Percentiles rank a stretch among this genome's conserved stretches.
Evolutionary conservation across 106 monocot genomes (phyloP).

Genomic region (Apostasia ramifera): DNA sequence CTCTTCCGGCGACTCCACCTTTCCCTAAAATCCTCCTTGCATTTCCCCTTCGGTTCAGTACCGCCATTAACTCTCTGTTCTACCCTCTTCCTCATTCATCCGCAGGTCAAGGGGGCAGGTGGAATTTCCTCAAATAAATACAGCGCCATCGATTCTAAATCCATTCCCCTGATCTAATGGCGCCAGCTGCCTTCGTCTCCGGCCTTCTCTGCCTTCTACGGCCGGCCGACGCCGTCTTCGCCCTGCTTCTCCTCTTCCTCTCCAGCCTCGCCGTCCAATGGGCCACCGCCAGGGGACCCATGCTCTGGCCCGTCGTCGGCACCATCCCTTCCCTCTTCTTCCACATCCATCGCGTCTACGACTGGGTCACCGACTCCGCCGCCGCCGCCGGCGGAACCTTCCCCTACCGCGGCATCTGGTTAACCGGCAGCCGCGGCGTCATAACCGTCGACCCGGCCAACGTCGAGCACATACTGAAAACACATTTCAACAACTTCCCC

Average conservation of each 20-base stretch:
- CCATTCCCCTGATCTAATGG: no score
- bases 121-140: no score
- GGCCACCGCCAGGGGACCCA: constrained; percentile 41
- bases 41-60: no score
- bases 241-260: constrained; percentile 28
- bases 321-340: constrained; percentile 43
- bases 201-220: background rate
- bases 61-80: no score
- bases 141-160: no score
- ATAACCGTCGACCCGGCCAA: constrained; percentile 52
- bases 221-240: constrained; percentile 26
- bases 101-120: no score
- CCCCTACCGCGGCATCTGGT: constrained; percentile 60
- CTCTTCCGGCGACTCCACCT: no score
- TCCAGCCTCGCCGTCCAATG: constrained; percentile 25
- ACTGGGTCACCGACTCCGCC: constrained; percentile 53
- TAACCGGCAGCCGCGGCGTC: constrained; percentile 44
- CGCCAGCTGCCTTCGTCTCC: no score
- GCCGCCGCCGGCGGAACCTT: constrained; percentile 53
- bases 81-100: no score
- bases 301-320: constrained; percentile 81
- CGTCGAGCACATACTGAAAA: constrained; percentile 83
- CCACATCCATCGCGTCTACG: constrained; percentile 44
- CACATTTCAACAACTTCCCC: constrained; percentile 78
- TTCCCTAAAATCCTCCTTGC: no score